Base-by-base conservation (phyloP, 495 filamentous ascomycete genomes). In the Penicillium dipodomyicola region DNA sequence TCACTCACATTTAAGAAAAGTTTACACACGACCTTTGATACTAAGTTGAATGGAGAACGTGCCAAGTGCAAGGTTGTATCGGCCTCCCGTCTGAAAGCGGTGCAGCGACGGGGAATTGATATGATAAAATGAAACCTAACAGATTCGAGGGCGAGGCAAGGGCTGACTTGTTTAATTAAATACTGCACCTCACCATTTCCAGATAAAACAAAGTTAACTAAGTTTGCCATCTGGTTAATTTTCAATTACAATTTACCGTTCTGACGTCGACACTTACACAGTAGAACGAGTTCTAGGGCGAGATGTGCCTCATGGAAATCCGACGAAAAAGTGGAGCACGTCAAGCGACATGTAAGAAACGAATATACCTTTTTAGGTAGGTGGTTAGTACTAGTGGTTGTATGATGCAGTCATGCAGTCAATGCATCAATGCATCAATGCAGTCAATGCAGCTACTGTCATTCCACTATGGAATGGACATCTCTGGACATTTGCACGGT, bases 81-180 rank as follows among this genome's bases (percentile, higher is more conserved):
- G 42, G n/a, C 49, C 20, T 37, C 50, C 56, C 23, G 39, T 46
- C 58, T 62, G 63, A 59, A 68, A 57, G 60, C 63, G 60, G 63
- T 56, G 35, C 33, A 53, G 33, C 30, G 22, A 20, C 22, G 56
- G 41, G 19, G 57, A 55, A 45, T 47, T 56, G 58, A 59, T 61
- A 47, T 10, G 40, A 17, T 9, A 44, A 47, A 42, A 52, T 58
- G 46, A 23, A 51, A 33, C 30, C 20, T 3, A 25, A 40, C 42
- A 54, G 54, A 61, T 42, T 58, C 54, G 51, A 61, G 57, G 52
- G 57, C 40, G 57, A 68, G 63, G 65, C 55, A 68, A 68, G 65
- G 65, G 65, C 56, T 49, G 40, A 43, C 27, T 53, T 40, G 49
- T 51, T 45, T 54, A 47, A 54, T 54, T 54, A 54, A 54, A 54